Evolutionary conservation across 768 basidiomycete species (phyloP), one percentile per base, ranked within the genome.

Genomic region (Podaxis sp.): DNA sequence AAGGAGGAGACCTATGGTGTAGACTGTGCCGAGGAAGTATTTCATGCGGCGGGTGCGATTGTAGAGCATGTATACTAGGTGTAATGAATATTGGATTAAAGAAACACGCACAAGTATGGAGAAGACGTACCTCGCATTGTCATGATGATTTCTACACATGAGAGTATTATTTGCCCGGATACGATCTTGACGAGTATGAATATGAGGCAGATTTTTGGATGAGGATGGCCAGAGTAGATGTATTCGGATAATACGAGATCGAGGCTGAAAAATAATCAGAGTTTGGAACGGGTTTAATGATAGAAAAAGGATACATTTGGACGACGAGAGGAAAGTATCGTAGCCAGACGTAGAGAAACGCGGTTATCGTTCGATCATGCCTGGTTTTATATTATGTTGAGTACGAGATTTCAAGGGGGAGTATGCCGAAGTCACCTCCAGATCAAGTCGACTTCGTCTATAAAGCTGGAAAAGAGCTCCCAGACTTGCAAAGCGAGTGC

Each of bases 381-480:
- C 33, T 33, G 47, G 33, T 25, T 22, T 38, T 33, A 19, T 40
- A 12, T 37, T 8, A 29, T 46, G 15, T n/a, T 46, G n/a, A 53
- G 17, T 29, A 4, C 22, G 0, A n/a, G 22, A 4, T 24, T 13
- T 15, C 19, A 7, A 27, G 0, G 15, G 24, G 11, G 51, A 11
- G 22, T 24, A 17, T 5, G 22, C 5, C 0, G 17, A 36, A 4
- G 49, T 62, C 29, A 71, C 70, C 58, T 63, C 64, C 65, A 67
- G 46, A 71, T 54, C 40, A 68, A 67, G 29, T 71, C 66, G 7
- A 71, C 63, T 57, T 71, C 70, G 41, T 68, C 66, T 4, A 53
- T 54, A 51, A 69, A 66, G 49, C 60, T 58, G 2, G 59, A 38
- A 41, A 63, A 22, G 2, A 60, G 46, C 38, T 69, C 70, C 65